These are phyloP conservation scores for Suhomyces panamericanus DNA, from an alignment of 1,139 yeast genomes.

Conservation along the genomic window DNA sequence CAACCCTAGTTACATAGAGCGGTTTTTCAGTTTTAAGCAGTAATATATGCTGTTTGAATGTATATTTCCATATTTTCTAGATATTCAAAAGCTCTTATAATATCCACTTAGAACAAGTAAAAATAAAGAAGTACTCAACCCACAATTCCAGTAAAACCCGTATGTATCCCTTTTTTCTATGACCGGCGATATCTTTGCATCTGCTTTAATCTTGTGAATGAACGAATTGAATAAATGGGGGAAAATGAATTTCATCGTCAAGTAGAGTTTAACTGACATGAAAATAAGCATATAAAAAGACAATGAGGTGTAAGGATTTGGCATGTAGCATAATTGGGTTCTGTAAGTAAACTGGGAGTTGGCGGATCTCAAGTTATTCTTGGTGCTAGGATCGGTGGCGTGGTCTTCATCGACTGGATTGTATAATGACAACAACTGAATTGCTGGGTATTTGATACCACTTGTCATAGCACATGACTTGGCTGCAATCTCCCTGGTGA, in stretches of 20 bases:
- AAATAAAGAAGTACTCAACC: neutral
- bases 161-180: neutral
- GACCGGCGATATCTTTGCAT: neutral
- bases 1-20: conserved; percentile 54
- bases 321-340: conserved; percentile 69
- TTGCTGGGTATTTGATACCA: conserved; percentile 82
- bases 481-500: conserved; percentile 76
- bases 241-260: conserved; percentile 11
- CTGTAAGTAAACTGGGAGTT: conserved; percentile 26
- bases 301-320: conserved; percentile 62
- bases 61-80: too few relatives aligned
- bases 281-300: conserved; percentile 33
- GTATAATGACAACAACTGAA: conserved; percentile 72
- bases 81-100: neutral
- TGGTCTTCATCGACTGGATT: conserved; percentile 36
- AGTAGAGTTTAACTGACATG: conserved; percentile 9
- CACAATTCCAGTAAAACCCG: conserved; percentile 6
- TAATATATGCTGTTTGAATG: neutral
- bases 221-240: conserved; percentile 7
- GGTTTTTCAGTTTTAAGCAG: conserved; percentile 43
- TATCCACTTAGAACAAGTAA: conserved; percentile 1
- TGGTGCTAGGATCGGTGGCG: neutral
- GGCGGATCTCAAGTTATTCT: conserved; percentile 15
- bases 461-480: conserved; percentile 92
- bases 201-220: neutral